Conservation (phyloP, 1,284 basidiomycete species). For the Pseudozyma tsukubaensis region DNA sequence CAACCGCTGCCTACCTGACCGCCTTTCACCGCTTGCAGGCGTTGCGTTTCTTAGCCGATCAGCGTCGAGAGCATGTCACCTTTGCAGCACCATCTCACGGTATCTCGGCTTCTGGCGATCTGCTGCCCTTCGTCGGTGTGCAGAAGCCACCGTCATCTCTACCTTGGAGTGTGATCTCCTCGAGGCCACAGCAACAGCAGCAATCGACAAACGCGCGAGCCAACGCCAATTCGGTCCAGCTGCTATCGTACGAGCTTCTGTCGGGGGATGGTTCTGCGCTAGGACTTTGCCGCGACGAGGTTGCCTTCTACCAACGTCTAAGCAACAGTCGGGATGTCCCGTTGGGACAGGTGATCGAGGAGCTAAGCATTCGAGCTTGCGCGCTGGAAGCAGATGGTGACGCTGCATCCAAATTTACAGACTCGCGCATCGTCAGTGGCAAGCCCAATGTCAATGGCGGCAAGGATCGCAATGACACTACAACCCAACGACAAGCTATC, state of each 20-base stretch:
- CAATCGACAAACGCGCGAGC: slow-evolving; percentile 6
- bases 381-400: slow-evolving; percentile 42
- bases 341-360: slow-evolving; percentile 59
- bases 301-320: slow-evolving; percentile 53
- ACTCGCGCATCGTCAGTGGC: slow-evolving; percentile 31
- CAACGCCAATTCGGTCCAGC: slow-evolving; percentile 18
- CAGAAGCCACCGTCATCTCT: slow-evolving; percentile 15
- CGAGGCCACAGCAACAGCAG: slow-evolving; percentile 26
- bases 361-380: slow-evolving; percentile 51
- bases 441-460: slow-evolving; percentile 14
- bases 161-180: slow-evolving; percentile 32
- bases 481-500: slow-evolving; percentile 3
- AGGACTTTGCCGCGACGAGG: slow-evolving; percentile 43
- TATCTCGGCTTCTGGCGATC: slow-evolving; percentile 40
- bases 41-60: slow-evolving; percentile 43
- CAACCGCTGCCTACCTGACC: slow-evolving; percentile 28
- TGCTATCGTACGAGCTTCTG: slow-evolving; percentile 39
- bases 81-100: slow-evolving; percentile 46
- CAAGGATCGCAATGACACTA: background rate
- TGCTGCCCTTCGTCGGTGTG: slow-evolving; percentile 41
- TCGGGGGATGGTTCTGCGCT: slow-evolving; percentile 19
- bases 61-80: slow-evolving; percentile 29
- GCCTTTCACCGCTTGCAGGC: slow-evolving; percentile 44
- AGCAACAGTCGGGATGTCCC: slow-evolving; percentile 54
- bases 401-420: slow-evolving; percentile 7